Evolutionary conservation across 2,329 filamentous ascomycete genomes (phyloP), one percentile per base, ranked within the genome.

Genomic region (Hymenoscyphus infarciens): DNA sequence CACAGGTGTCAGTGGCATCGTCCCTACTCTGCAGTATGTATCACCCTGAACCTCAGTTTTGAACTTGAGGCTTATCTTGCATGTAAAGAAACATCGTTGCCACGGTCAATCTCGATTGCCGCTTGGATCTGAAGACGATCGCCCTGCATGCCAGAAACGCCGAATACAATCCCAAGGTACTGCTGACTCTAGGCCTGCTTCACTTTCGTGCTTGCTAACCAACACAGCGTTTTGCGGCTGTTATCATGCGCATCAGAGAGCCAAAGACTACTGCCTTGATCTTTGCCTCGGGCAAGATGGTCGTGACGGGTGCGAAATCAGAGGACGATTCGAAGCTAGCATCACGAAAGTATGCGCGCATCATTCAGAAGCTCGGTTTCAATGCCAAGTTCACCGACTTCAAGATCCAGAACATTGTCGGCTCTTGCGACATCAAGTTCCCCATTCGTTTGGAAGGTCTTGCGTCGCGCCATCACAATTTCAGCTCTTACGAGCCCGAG

Each of bases 351-450:
- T 98, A 98, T 75, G 95, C 95, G 60, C 93, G 95, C 74, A 98
- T 99, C 78, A 98, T 99, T 73, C 95, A 99, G 84, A 99, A 99
- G 82, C 91, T 99, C 65, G 95, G 95, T 67, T 99, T 99, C 84
- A 97, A 97, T 71, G 94, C 95, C 73, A 97, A 97, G 86, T 98
- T 99, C 79, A 97, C 93, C 70, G 95, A 99, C 78, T 99, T 99
- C 82, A 99, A 98, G 86, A 99, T 99, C 74, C 93, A 97, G 82
- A 99, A 99, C 79, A 98, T 99, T 68, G 95, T 99, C 69, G 95
- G 95, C 68, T 97, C 92, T 64, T 98, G 94, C 78, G 95, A 99
- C 76, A 97, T 99, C 84, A 97, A 97, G 83, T 99, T 99, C 81
- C 95, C 95, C 60, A 97, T 99, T 72, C 92, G 95, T 70, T 84